A percentile compares a stretch with the other conserved stretches of the same genome.
Conservation (phyloP, 2,329 filamentous ascomycete genomes). For the Ophiostoma sp. region DNA sequence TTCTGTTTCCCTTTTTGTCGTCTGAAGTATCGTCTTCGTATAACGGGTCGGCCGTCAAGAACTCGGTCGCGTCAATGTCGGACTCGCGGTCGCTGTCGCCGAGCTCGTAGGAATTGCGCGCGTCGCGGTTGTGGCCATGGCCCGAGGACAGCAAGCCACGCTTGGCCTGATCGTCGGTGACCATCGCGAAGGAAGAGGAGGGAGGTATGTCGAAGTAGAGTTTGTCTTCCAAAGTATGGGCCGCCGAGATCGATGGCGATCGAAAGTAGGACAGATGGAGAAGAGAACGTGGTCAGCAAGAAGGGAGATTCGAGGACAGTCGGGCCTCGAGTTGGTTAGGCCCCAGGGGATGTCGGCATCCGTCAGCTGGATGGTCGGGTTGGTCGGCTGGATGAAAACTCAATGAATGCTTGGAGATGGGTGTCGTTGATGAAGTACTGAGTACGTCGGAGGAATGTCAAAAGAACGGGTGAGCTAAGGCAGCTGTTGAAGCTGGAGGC, state of each 20-base stretch:
- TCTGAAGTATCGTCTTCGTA: constrained; percentile 1
- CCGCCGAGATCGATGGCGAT: too few species aligned
- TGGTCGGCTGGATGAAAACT: too few species aligned
- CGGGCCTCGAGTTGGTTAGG: not conserved
- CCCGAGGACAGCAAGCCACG: constrained; percentile 17
- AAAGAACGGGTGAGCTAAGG: not conserved
- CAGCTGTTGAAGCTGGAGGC: not conserved
- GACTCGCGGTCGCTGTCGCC: constrained; percentile 30
- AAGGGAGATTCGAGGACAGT: not conserved
- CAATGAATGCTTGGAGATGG: not conserved
- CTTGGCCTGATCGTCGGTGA: constrained; percentile 3
- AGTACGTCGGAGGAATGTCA: not conserved
- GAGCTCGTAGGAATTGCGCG: constrained; percentile 17
- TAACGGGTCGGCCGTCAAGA: constrained; percentile 33
- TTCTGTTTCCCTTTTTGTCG: not conserved
- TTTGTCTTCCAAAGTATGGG: not conserved
- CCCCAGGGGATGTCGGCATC: not conserved
- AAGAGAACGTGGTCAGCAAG: too few species aligned
- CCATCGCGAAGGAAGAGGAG: not conserved
- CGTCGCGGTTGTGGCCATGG: not conserved
- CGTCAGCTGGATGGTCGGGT: not conserved
- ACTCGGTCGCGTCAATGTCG: constrained; percentile 39
- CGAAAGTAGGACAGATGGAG: not conserved
- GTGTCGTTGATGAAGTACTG: not conserved
- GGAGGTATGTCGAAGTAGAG: not conserved